A percentile compares a stretch with the other conserved stretches of the same genome.
These are phyloP conservation scores for Waltiozyma sp. DNA, from an alignment of 1,139 yeast species.

Conservation along the genomic window DNA sequence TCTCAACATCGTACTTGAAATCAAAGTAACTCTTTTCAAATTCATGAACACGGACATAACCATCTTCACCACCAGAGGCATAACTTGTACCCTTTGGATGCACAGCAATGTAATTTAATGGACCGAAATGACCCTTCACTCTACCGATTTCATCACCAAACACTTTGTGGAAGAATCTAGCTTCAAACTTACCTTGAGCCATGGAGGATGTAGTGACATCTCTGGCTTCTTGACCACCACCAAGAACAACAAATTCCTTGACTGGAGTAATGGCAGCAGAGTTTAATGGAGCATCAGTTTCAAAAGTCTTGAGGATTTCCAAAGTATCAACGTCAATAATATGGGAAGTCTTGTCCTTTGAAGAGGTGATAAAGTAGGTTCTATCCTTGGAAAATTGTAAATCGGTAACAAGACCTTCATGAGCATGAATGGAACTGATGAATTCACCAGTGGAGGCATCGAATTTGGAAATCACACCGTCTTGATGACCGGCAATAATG, in stretches of 20 bases:
- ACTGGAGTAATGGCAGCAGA: slow-evolving; percentile 90
- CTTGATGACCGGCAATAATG: slow-evolving; percentile 80
- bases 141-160: slow-evolving; percentile 95
- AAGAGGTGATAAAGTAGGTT: slow-evolving; percentile 84
- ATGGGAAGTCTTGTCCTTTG: slow-evolving; percentile 85
- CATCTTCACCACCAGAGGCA: slow-evolving; percentile 98
- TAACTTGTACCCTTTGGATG: slow-evolving; percentile 92
- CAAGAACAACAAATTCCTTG: slow-evolving; percentile 85
- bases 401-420: slow-evolving; percentile 75
- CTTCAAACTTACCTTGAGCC: slow-evolving; percentile 93
- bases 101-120: slow-evolving; percentile 84
- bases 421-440: slow-evolving; percentile 48
- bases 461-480: slow-evolving; percentile 75
- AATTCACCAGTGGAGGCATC: slow-evolving; percentile 69
- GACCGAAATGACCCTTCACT: slow-evolving; percentile 98
- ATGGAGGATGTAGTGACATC: slow-evolving; percentile 95
- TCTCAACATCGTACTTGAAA: slow-evolving; percentile 85
- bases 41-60: slow-evolving; percentile 86
- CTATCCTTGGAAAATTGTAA: slow-evolving; percentile 81
- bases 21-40: slow-evolving; percentile 90
- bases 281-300: slow-evolving; percentile 90
- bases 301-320: slow-evolving; percentile 60
- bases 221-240: slow-evolving; percentile 99
- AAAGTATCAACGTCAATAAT: slow-evolving; percentile 72
- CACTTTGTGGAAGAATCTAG: slow-evolving; percentile 89